Evolutionary conservation across 2,329 filamentous ascomycete species (phyloP).

Genomic region (Lecanosticta acicola): DNA sequence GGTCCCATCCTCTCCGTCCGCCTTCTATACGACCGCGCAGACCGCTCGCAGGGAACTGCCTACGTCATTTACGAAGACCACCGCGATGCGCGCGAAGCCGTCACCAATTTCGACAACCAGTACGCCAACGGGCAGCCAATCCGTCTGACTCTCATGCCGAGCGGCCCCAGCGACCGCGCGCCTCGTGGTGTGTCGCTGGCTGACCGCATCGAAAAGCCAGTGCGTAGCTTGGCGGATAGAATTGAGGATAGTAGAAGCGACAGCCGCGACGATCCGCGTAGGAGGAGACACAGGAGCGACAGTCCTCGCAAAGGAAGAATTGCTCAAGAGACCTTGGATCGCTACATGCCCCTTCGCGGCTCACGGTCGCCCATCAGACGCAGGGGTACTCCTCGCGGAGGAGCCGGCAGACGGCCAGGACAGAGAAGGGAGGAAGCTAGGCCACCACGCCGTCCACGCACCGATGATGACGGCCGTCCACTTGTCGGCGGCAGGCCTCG

Average conservation of each 20-base stretch:
- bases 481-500: constrained; percentile 50
- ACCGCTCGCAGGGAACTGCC: constrained; percentile 78
- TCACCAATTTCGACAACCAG: constrained; percentile 78
- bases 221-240: constrained; percentile 61
- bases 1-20: constrained; percentile 64
- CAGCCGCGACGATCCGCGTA: constrained; percentile 4
- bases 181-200: constrained; percentile 36
- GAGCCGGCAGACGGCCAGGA: constrained; percentile 42
- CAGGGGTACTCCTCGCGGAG: constrained; percentile 44
- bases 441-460: constrained; percentile 31
- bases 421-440: constrained; percentile 41
- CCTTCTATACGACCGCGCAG: constrained; percentile 78
- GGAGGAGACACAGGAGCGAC: constrained; percentile 35
- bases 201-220: constrained; percentile 46
- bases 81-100: constrained; percentile 66
- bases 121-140: constrained; percentile 84
- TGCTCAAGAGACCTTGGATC: constrained; percentile 64
- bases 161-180: constrained; percentile 40
- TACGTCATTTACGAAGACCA: constrained; percentile 72
- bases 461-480: constrained; percentile 44
- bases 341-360: constrained; percentile 63
- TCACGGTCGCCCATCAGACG: constrained; percentile 52
- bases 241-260: constrained; percentile 43
- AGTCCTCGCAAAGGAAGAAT: constrained; percentile 50
- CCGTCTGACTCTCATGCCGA: constrained; percentile 61